Conservation (phyloP, 2,329 filamentous ascomycete genomes). For the Trichoderma sp. region DNA sequence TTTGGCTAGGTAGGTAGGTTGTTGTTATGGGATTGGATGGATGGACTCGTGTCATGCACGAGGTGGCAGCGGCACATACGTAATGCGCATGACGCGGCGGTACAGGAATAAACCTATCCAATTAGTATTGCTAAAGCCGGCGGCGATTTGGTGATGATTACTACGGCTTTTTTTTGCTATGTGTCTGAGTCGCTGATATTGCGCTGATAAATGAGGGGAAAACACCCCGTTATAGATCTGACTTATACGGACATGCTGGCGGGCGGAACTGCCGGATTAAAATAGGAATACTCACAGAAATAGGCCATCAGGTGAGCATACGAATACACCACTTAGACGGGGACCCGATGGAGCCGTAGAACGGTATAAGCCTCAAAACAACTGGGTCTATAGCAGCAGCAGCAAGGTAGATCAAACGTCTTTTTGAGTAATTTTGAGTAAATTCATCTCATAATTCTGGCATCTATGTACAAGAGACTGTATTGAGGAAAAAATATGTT, state of each 20-base stretch:
- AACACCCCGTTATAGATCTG: background rate
- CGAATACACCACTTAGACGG: background rate
- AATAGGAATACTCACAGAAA: background rate
- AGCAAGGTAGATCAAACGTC: background rate
- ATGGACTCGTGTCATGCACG: background rate
- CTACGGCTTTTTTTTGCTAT: background rate
- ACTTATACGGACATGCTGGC: background rate
- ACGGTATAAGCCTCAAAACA: background rate
- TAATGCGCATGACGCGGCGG: conserved; percentile 17
- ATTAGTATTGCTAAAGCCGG: background rate
- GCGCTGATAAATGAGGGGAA: background rate
- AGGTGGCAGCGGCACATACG: conserved; percentile 2
- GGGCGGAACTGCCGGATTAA: conserved; percentile 6
- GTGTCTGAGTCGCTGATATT: background rate
- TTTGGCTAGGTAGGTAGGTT: background rate
- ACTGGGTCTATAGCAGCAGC: background rate
- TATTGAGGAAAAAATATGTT: conserved; percentile 9
- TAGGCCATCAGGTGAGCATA: background rate
- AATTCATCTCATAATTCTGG: conserved; percentile 11
- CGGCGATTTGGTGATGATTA: background rate
- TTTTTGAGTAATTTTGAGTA: background rate
- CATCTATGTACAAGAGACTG: conserved; percentile 22
- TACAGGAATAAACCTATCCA: background rate
- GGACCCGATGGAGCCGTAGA: background rate
- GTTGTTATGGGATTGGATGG: background rate